Evolutionary conservation across 164 flowering plant genomes (phyloP).

Genomic region (Magnolia officinalis): DNA sequence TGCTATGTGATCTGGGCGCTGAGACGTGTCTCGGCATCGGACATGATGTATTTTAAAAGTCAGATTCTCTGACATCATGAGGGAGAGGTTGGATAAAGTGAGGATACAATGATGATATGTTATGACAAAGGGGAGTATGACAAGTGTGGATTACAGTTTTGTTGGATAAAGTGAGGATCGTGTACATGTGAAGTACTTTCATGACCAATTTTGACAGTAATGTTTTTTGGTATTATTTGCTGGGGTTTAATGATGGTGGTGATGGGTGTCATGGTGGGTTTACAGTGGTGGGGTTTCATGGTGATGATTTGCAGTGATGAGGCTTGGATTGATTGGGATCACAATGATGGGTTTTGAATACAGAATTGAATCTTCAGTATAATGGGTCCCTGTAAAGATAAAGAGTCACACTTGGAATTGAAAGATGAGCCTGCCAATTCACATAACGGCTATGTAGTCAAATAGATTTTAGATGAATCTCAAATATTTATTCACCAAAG

Average conservation of each 20-base stretch:
- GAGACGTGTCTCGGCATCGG: not conserved
- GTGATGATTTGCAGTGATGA: not conserved
- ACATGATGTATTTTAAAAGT: not conserved
- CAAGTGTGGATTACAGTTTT: not conserved
- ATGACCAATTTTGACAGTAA: not conserved
- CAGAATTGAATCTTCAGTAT: too few relatives aligned
- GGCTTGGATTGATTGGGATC: too few relatives aligned
- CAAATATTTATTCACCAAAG: too few relatives aligned
- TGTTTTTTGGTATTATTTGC: not conserved
- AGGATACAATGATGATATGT: not conserved
- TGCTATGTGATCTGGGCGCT: not conserved
- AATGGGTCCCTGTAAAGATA: too few relatives aligned
- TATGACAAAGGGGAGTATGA: not conserved
- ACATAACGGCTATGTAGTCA: too few relatives aligned
- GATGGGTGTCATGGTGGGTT: not conserved
- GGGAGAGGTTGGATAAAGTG: not conserved
- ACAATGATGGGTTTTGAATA: too few relatives aligned
- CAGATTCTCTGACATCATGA: too few relatives aligned
- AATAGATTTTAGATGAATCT: too few relatives aligned
- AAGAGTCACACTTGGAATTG: too few relatives aligned
- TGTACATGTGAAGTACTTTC: not conserved
- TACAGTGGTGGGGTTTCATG: not conserved
- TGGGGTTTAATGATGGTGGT: not conserved
- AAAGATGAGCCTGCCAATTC: too few relatives aligned
- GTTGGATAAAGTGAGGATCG: not conserved